phyloP scores from a whole-genome alignment of 305 asterid genomes.

The Fraxinus floribunda region DNA sequence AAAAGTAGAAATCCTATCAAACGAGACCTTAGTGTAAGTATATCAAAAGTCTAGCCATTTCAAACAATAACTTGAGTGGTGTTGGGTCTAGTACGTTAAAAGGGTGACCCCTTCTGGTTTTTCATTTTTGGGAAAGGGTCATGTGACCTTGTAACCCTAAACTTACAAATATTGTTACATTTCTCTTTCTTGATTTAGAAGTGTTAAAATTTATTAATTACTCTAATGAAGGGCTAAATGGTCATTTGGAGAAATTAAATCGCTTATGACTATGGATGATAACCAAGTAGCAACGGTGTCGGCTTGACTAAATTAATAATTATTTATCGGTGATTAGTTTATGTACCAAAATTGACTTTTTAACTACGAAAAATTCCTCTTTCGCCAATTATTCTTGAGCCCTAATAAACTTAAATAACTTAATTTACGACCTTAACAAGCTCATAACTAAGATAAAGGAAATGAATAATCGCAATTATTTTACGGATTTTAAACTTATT shows the following conservation, averaged over 20 bases:
- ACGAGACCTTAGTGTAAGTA: not conserved
- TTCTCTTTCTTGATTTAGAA: not conserved
- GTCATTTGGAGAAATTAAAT: conserved; percentile 6
- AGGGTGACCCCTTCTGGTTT: not conserved
- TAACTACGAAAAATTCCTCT: conserved; percentile 16
- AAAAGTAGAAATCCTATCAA: not conserved
- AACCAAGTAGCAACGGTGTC: conserved; percentile 25
- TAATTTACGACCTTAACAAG: not conserved
- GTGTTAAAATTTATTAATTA: not conserved
- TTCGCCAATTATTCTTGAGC: not conserved
- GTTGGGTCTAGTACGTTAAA: not conserved
- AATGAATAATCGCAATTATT: not conserved
- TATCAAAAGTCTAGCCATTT: not conserved
- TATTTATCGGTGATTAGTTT: conserved; percentile 25
- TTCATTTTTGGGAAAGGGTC: not conserved
- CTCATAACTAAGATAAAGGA: not conserved
- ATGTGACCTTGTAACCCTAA: not conserved
- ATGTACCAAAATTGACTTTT: conserved; percentile 35
- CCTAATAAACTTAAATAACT: not conserved
- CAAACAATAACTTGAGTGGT: not conserved
- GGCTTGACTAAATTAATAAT: conserved; percentile 3
- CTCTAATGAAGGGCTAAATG: conserved; percentile 9
- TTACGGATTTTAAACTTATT: not conserved
- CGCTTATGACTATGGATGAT: conserved; percentile 17
- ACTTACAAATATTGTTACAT: not conserved